A percentile compares a stretch with the other conserved stretches of the same genome.
phyloP scores from a whole-genome alignment of 2,329 filamentous ascomycete species.

The Fusarium sp. region DNA sequence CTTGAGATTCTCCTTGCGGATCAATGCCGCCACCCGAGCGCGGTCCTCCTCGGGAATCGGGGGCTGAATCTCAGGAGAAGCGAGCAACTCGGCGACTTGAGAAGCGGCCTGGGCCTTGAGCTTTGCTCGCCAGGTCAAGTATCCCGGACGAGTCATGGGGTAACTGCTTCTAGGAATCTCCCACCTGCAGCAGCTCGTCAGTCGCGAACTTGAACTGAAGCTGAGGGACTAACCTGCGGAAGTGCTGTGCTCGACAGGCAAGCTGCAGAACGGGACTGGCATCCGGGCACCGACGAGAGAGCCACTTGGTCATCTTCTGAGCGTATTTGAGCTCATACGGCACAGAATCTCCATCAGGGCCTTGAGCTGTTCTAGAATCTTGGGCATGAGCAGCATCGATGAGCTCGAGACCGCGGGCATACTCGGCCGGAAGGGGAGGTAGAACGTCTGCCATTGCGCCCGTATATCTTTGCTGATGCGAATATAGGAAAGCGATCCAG shows the following conservation, averaged over 20 bases:
- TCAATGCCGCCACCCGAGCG: constrained; percentile 71
- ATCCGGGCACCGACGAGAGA: constrained; percentile 65
- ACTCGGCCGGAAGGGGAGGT: constrained; percentile 52
- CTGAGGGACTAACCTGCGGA: constrained; percentile 64
- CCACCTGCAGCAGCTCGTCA: constrained; percentile 61
- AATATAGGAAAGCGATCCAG: not conserved
- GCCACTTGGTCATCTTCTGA: constrained; percentile 78
- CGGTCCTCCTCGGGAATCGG: constrained; percentile 60
- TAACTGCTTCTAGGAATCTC: constrained; percentile 79
- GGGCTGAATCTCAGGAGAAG: constrained; percentile 49
- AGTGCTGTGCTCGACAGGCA: constrained; percentile 85
- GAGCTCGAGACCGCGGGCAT: constrained; percentile 64
- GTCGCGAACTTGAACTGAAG: not conserved
- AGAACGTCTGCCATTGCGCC: constrained; percentile 35
- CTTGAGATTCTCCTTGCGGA: constrained; percentile 79
- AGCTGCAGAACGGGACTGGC: constrained; percentile 75
- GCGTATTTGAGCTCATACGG: constrained; percentile 88
- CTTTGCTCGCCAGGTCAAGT: constrained; percentile 80
- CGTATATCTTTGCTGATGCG: not conserved
- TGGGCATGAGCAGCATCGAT: constrained; percentile 72
- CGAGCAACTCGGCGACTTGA: constrained; percentile 64
- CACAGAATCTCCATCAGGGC: constrained; percentile 54
- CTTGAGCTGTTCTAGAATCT: constrained; percentile 52
- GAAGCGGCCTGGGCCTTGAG: constrained; percentile 72
- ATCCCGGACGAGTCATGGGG: constrained; percentile 78